Evolutionary conservation across 352 stramenopile species (phyloP).

Genomic region (Thalassiosira oceanica): DNA sequence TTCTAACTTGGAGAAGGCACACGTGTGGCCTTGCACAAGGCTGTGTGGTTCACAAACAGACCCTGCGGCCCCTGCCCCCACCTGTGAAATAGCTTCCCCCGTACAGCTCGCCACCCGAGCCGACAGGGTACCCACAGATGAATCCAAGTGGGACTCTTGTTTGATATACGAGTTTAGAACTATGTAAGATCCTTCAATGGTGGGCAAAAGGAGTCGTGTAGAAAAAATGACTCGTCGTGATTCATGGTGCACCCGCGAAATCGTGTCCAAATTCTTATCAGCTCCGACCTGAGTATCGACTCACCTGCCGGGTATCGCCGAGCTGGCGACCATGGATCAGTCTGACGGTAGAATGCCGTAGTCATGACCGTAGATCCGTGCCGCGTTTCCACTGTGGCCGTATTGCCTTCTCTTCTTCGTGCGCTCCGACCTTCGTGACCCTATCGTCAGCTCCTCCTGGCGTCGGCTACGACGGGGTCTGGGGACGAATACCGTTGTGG

Average conservation of each 20-base stretch:
- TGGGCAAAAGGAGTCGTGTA: neutral
- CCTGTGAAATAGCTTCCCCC: no score
- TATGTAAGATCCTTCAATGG: no score
- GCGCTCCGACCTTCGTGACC: conserved; percentile 52
- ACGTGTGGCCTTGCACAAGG: no score
- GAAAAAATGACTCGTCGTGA: neutral
- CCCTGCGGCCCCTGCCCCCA: no score
- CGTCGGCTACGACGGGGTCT: conserved; percentile 42
- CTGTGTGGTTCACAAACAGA: no score
- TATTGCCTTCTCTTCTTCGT: conserved; percentile 33
- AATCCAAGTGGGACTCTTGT: conserved; percentile 80
- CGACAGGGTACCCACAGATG: conserved; percentile 76
- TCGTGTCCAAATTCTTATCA: no score
- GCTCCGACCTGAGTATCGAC: no score
- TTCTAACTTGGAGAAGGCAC: no score
- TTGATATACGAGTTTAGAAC: neutral
- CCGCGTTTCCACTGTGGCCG: conserved; percentile 40
- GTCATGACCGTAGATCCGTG: conserved; percentile 71
- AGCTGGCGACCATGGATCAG: conserved; percentile 77
- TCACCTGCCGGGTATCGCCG: conserved; percentile 75
- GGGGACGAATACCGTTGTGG: neutral
- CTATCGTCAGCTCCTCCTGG: conserved; percentile 23
- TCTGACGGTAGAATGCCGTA: conserved; percentile 70
- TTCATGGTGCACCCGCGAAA: neutral
- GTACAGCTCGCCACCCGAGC: conserved; percentile 67